Conservation (phyloP, 139 green algal species). For the Chlorella sp. region DNA sequence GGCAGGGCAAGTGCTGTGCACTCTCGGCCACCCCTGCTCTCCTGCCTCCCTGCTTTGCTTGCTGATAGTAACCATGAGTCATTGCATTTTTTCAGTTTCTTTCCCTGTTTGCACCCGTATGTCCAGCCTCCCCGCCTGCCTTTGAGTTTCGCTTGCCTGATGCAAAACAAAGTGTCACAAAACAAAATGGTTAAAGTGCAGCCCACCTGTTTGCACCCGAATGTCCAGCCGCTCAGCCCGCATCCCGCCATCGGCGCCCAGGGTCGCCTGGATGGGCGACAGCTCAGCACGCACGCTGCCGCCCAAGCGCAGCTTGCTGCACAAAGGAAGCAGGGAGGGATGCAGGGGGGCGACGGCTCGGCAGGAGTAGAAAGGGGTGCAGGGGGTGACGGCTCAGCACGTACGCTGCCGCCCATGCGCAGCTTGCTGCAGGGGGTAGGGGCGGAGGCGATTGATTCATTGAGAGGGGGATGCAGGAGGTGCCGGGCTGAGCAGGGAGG, state of each 20-base stretch:
- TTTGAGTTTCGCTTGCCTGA: not conserved
- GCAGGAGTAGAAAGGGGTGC: not conserved
- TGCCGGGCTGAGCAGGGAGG: too few species aligned
- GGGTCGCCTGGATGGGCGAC: conserved; percentile 15
- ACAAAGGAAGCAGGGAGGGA: not conserved
- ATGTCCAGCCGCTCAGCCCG: conserved; percentile 21
- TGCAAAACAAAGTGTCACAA: not conserved
- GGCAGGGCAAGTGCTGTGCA: too few species aligned
- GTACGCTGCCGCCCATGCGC: not conserved
- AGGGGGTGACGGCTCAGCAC: not conserved
- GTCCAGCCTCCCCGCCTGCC: not conserved
- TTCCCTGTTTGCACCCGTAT: too few species aligned
- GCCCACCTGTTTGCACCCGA: conserved; percentile 2
- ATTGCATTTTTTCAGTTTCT: too few species aligned
- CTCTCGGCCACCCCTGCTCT: too few species aligned
- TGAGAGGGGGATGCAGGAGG: not conserved
- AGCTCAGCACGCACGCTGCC: conserved; percentile 11
- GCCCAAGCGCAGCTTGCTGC: conserved; percentile 11
- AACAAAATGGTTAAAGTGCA: not conserved
- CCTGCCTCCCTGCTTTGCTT: too few species aligned
- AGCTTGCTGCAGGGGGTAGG: not conserved
- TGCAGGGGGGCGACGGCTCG: too few species aligned
- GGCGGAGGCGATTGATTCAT: not conserved
- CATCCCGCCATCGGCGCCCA: not conserved
- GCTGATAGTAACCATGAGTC: too few species aligned